phyloP scores from a whole-genome alignment of 176 grass and related monocot genomes.

The Lolium multiflorum region DNA sequence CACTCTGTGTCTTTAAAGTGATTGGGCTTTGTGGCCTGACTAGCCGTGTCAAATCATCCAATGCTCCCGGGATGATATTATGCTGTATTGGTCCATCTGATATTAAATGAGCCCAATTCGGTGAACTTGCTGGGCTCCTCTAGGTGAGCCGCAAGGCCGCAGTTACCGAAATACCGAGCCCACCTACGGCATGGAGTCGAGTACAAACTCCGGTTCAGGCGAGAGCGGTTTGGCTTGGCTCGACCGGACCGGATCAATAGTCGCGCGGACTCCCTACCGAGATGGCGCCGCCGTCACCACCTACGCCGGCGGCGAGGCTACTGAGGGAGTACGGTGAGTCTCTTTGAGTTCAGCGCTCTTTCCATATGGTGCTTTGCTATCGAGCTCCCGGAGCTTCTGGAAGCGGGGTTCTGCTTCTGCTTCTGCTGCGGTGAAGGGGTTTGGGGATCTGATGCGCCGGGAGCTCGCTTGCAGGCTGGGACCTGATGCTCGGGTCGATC shows the following conservation, averaged over 20 bases:
- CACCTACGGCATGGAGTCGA: not conserved
- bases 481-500: conserved; percentile 81
- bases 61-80: not conserved
- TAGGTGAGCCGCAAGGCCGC: not conserved
- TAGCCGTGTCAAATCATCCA: too few relatives aligned
- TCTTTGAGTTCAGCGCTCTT: not conserved
- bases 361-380: not conserved
- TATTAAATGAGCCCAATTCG: not conserved
- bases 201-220: not conserved
- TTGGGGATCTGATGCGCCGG: conserved; percentile 7
- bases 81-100: not conserved
- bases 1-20: too few relatives aligned
- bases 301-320: conserved; percentile 39
- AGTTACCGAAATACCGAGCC: not conserved
- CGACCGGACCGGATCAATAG: not conserved
- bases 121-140: not conserved
- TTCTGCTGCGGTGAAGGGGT: not conserved
- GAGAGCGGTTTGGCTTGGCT: not conserved
- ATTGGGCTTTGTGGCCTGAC: not conserved
- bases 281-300: conserved; percentile 43
- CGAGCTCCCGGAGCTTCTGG: not conserved
- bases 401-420: not conserved
- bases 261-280: not conserved
- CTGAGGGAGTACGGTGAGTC: conserved; percentile 54
- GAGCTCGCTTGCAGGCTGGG: conserved; percentile 67